Evolutionary conservation across 2,329 filamentous ascomycete genomes (phyloP).

Genomic region (Fusarium liriodendri): DNA sequence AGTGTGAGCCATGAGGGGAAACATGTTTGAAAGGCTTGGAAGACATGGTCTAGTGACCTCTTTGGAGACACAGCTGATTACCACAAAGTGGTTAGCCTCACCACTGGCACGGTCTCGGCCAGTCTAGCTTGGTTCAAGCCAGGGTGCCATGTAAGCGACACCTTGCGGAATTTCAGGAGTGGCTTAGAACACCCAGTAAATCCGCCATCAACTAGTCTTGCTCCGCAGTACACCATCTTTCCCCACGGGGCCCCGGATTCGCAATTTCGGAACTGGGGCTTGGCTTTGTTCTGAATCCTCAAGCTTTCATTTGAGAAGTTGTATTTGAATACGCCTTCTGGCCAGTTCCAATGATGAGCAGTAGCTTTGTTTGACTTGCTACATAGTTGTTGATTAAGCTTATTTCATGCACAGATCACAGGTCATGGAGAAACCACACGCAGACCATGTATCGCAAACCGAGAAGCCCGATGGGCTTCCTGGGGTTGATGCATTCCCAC

Average conservation of each 20-base stretch:
- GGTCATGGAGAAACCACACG: constrained; percentile 30
- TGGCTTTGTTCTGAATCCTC: background rate
- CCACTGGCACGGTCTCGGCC: background rate
- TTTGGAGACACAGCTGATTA: background rate
- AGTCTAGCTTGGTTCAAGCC: background rate
- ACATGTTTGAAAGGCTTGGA: background rate
- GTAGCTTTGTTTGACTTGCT: background rate
- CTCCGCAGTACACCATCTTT: background rate
- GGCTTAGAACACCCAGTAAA: background rate
- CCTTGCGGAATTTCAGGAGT: background rate
- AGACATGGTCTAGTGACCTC: background rate
- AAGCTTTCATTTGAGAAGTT: background rate
- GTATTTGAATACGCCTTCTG: constrained; percentile 18
- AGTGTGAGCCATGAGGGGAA: background rate
- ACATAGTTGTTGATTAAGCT: background rate
- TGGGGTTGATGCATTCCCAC: constrained; percentile 11
- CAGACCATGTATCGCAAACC: constrained; percentile 27
- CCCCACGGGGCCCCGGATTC: constrained; percentile 24
- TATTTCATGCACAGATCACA: background rate
- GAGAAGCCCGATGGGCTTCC: constrained; percentile 7
- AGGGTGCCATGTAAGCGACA: background rate
- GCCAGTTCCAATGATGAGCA: background rate
- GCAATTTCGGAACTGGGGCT: constrained; percentile 29
- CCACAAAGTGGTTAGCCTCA: background rate
- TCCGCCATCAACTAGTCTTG: background rate